These are phyloP conservation scores for Plantago major DNA, from an alignment of 257 asterid genomes.

Conservation along the genomic window DNA sequence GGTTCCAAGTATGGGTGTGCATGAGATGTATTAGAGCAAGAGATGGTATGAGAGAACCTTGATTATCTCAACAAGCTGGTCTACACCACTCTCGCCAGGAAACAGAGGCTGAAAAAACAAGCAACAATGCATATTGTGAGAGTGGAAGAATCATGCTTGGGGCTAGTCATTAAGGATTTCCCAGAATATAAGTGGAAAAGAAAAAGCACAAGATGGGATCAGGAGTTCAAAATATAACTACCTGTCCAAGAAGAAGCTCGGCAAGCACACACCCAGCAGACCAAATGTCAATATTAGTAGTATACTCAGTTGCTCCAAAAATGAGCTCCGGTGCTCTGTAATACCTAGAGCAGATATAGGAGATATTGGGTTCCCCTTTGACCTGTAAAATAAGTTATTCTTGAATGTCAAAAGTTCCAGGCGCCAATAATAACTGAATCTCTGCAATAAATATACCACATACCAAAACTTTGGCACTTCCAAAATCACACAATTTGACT, in stretches of 20 bases:
- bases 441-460: slow-evolving; percentile 22
- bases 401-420: slow-evolving; percentile 16
- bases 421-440: slow-evolving; percentile 10
- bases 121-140: slow-evolving; percentile 16
- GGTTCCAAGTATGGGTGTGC: slow-evolving; percentile 6
- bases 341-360: slow-evolving; percentile 85
- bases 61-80: slow-evolving; percentile 96
- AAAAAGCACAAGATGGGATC: not conserved
- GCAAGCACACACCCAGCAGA: slow-evolving; percentile 85
- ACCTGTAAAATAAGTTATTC: slow-evolving; percentile 44
- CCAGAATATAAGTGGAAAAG: not conserved
- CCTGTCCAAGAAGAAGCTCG: slow-evolving; percentile 86
- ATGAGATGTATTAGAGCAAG: slow-evolving; percentile 10
- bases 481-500: slow-evolving; percentile 78
- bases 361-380: slow-evolving; percentile 82
- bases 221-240: slow-evolving; percentile 5
- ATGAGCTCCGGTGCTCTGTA: slow-evolving; percentile 84
- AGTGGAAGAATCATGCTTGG: slow-evolving; percentile 6
- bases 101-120: slow-evolving; percentile 69
- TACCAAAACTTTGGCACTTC: slow-evolving; percentile 90
- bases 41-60: slow-evolving; percentile 52
- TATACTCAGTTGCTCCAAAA: slow-evolving; percentile 86
- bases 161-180: slow-evolving; percentile 6
- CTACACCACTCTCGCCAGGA: slow-evolving; percentile 99
- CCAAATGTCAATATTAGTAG: slow-evolving; percentile 77